phyloP scores from a whole-genome alignment of 2,329 filamentous ascomycete species.

The Aspergillus phoenicis region DNA sequence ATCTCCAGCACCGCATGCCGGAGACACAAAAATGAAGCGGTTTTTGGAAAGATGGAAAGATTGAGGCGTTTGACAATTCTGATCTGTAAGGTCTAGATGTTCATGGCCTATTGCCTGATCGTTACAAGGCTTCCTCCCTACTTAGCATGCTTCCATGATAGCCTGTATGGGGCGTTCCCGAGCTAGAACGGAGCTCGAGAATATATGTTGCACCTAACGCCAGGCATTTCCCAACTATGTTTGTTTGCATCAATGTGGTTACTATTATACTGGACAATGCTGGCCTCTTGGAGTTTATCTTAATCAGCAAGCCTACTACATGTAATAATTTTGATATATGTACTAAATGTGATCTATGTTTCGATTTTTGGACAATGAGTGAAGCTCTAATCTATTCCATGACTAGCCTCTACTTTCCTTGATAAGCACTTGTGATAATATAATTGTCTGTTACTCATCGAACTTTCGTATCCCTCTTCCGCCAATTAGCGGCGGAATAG shows the following conservation, averaged over 20 bases:
- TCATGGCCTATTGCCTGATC: neutral
- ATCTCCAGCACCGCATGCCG: conserved; percentile 55
- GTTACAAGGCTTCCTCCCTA: neutral
- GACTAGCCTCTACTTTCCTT: neutral
- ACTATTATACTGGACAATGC: neutral
- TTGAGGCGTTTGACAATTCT: conserved; percentile 32
- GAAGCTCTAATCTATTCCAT: neutral
- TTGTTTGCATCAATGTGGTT: neutral
- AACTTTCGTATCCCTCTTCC: neutral
- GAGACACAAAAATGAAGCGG: conserved; percentile 55
- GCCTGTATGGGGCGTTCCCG: neutral
- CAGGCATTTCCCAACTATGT: neutral
- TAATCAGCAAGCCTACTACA: neutral
- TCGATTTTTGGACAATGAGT: neutral
- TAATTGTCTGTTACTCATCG: neutral
- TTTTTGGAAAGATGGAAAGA: conserved; percentile 64
- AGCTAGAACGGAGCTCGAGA: neutral
- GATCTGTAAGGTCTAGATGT: neutral
- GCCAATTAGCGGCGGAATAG: neutral
- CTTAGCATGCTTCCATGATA: neutral
- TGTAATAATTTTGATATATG: too few relatives aligned
- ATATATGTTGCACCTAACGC: neutral
- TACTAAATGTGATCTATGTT: too few relatives aligned
- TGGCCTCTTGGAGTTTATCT: neutral
- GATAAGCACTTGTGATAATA: neutral